Evolutionary conservation across 2,329 filamentous ascomycete genomes (phyloP), one percentile per base, ranked within the genome.

Genomic region (Clonostachys rhizophaga): DNA sequence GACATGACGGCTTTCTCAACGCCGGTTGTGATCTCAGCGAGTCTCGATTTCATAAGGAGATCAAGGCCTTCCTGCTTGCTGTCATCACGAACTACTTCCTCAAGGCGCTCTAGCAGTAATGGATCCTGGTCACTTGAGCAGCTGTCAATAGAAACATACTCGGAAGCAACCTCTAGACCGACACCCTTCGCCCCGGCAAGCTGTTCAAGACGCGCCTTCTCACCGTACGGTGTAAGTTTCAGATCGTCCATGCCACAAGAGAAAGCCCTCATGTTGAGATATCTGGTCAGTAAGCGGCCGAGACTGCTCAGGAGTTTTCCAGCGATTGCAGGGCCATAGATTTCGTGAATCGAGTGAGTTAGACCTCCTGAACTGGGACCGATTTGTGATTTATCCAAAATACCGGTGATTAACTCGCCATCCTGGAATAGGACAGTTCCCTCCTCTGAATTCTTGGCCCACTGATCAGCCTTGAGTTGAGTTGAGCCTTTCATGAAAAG

Each of bases 221-320:
- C 91, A 46, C 94, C 92, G 52, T 87, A 74, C 2, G 79, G 74
- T 1, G 92, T 97, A 45, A 99, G 80, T 49, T 87, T 83, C 49
- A 99, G 75, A 74, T 99, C 95, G 59, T 99, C 92, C 68, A 99
- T 96, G 63, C 95, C 95, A 65, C 94, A 99, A 54, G 89, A 94
- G 65, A 97, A 97, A 2, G 92, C 94, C 45, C 91, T 81, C 84
- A 96, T 95, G 61, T 94, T 89, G 50, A 97, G 76, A 54, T 91
- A 86, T 58, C 91, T 87, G 0, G 94, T 99, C 52, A 99, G 71
- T 24, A 99, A 76, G 48, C 94, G 84, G 46, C 94, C 94, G 47
- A 99, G 76, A 55, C 92, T 87, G 72, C 91, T 95, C 46, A 99
- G 80, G 10, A 96, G 74, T 61, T 89, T 90, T 34, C 94, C 92